Percentiles rank a stretch among this genome's conserved stretches.
Evolutionary conservation across 2,329 filamentous ascomycete species (phyloP).

Genomic region (Pseudohalonectria lignicola): DNA sequence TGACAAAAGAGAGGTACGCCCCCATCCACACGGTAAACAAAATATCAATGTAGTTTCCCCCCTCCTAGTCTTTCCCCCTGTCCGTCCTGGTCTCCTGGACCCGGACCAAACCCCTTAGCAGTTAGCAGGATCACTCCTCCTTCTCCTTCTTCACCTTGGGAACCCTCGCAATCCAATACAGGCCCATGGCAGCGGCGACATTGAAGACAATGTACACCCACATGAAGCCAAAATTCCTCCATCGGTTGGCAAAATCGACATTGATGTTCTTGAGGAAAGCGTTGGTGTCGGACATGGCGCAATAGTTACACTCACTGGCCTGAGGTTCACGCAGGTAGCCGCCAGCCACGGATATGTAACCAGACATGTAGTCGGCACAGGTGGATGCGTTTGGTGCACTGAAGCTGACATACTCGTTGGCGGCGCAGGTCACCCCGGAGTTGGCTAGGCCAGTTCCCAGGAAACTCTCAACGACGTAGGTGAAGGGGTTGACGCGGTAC

Average conservation of each 20-base stretch:
- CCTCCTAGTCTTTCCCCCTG: too few species aligned
- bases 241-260: slow-evolving; percentile 45
- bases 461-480: slow-evolving; percentile 67
- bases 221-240: slow-evolving; percentile 57
- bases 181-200: slow-evolving; percentile 28
- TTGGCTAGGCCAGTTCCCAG: slow-evolving; percentile 60
- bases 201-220: slow-evolving; percentile 45
- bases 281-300: slow-evolving; percentile 40
- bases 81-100: too few species aligned
- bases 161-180: slow-evolving; percentile 14
- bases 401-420: slow-evolving; percentile 60
- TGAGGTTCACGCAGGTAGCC: slow-evolving; percentile 41
- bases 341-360: slow-evolving; percentile 34
- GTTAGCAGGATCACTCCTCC: too few species aligned
- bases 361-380: slow-evolving; percentile 46
- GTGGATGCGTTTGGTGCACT: slow-evolving; percentile 47
- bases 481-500: slow-evolving; percentile 74
- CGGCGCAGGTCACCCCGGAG: slow-evolving; percentile 53
- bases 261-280: slow-evolving; percentile 33
- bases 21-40: too few species aligned
- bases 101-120: too few species aligned
- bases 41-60: too few species aligned
- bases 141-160: slow-evolving; percentile 11
- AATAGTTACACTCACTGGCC: slow-evolving; percentile 45
- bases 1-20: too few species aligned